These are phyloP conservation scores for Aspergillus fumigatus DNA, from an alignment of 2,329 filamentous ascomycete genomes.

Conservation along the genomic window DNA sequence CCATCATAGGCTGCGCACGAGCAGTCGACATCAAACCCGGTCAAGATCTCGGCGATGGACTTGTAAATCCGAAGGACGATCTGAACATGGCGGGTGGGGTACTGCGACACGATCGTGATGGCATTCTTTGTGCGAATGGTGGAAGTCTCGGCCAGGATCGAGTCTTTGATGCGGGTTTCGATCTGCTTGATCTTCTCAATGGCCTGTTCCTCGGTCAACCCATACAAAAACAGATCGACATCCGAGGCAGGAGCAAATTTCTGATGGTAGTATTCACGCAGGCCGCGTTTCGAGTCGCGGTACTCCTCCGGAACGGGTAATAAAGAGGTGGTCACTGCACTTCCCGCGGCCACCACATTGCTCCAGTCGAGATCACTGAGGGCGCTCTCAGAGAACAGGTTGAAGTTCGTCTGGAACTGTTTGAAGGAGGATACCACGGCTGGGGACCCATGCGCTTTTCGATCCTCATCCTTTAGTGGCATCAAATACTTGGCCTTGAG, in stretches of 20 bases:
- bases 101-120: conserved; percentile 78
- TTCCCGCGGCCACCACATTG: conserved; percentile 78
- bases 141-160: conserved; percentile 76
- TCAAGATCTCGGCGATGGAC: conserved; percentile 76
- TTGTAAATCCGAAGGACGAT: conserved; percentile 84
- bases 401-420: conserved; percentile 75
- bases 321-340: conserved; percentile 73
- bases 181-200: conserved; percentile 81
- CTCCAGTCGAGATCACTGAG: conserved; percentile 73
- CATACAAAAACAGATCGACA: conserved; percentile 82
- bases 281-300: conserved; percentile 56
- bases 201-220: conserved; percentile 69
- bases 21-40: conserved; percentile 84
- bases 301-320: conserved; percentile 64
- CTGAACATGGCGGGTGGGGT: conserved; percentile 78
- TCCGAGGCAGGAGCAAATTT: conserved; percentile 78
- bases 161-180: conserved; percentile 68
- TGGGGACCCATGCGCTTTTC: conserved; percentile 58
- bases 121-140: conserved; percentile 82
- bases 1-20: conserved; percentile 78
- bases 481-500: conserved; percentile 33
- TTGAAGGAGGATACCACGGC: conserved; percentile 64
- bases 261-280: conserved; percentile 74
- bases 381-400: conserved; percentile 74
- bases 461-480: conserved; percentile 44